Conservation (phyloP, 2,329 filamentous ascomycete genomes). For the Geosmithia putterillii region DNA sequence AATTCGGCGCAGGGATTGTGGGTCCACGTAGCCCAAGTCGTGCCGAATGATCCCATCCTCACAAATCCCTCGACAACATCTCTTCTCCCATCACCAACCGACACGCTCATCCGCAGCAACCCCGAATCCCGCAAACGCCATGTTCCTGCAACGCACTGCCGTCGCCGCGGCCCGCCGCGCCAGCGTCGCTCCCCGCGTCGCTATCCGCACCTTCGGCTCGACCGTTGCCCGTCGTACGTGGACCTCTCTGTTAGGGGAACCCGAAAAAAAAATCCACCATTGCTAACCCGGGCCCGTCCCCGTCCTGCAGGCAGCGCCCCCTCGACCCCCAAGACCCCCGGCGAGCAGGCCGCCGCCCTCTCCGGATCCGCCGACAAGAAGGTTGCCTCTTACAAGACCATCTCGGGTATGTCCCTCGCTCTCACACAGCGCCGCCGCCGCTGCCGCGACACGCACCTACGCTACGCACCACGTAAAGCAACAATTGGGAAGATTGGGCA, state of each 20-base stretch:
- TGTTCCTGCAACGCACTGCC: conserved; percentile 55
- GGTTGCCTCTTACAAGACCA: conserved; percentile 30
- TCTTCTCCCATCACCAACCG: conserved; percentile 10
- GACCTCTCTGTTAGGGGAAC: conserved; percentile 6
- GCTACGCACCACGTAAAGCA: too few relatives aligned
- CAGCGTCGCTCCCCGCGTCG: conserved; percentile 33
- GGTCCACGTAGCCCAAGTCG: conserved; percentile 17
- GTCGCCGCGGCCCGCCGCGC: conserved; percentile 46
- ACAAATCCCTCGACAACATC: conserved; percentile 33
- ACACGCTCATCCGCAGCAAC: conserved; percentile 1
- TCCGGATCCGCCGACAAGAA: conserved; percentile 28
- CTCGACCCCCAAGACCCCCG: conserved; percentile 19
- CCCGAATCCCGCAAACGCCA: conserved; percentile 19
- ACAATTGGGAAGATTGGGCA: background rate
- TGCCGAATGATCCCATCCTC: conserved; percentile 31
- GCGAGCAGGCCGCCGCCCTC: conserved; percentile 21
- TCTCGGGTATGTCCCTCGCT: conserved; percentile 33
- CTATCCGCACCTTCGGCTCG: conserved; percentile 48
- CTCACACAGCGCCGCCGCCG: conserved; percentile 30
- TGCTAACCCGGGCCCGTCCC: background rate
- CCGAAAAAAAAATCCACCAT: background rate
- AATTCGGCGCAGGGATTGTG: conserved; percentile 17
- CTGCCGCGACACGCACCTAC: conserved; percentile 27
- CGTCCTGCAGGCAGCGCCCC: conserved; percentile 20
- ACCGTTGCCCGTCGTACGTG: conserved; percentile 47